Evolutionary conservation across 2,329 filamentous ascomycete species (phyloP), one percentile per base, ranked within the genome.

Genomic region (Podosphaera fusca): DNA sequence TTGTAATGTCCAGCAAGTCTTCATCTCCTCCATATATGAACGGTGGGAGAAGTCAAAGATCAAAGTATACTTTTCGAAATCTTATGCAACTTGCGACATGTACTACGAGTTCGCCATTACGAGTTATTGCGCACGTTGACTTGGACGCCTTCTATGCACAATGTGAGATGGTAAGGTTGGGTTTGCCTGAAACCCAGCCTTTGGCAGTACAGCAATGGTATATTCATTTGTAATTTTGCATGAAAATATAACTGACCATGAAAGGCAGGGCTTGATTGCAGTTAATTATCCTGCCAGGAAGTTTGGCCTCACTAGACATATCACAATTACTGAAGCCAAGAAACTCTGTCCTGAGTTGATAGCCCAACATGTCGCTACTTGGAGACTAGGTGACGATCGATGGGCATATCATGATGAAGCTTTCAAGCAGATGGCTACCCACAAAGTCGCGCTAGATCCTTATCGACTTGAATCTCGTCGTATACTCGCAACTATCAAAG

Each of bases 81-180:
- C 76, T 96, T 14, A 75, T 79, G 38, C 82, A 89, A 61, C 78
- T 96, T 58, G 79, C 82, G 5, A 76, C 81, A 8, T 87, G 78
- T 62, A 81, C 79, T 38, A 75, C 82, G 0, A 79, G 80, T 7
- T 87, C 80, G 55, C 90, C 90, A 1, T 75, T 98, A 40, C 82
- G 92, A 51, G 85, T 94, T 34, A 80, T 95, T 63, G 87, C 87
- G 5, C 89, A 95, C 68, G 81, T 96, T 61, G 92, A 98, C 66
- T 81, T 98, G 59, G 92, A 98, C 77, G 90, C 90, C 45, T 98
- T 98, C 70, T 98, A 98, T 69, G 85, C 85, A 2, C 92, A 98
- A 73, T 95, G 88, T 67, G 92, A 98, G 71, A 94, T 89, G 77
- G 81, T 95, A 8, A 81, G 92, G 6, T 75, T 96, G 50, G 82